These are phyloP conservation scores for Veloboletus limbatus DNA, from an alignment of 1,284 basidiomycete genomes.

Conservation along the genomic window DNA sequence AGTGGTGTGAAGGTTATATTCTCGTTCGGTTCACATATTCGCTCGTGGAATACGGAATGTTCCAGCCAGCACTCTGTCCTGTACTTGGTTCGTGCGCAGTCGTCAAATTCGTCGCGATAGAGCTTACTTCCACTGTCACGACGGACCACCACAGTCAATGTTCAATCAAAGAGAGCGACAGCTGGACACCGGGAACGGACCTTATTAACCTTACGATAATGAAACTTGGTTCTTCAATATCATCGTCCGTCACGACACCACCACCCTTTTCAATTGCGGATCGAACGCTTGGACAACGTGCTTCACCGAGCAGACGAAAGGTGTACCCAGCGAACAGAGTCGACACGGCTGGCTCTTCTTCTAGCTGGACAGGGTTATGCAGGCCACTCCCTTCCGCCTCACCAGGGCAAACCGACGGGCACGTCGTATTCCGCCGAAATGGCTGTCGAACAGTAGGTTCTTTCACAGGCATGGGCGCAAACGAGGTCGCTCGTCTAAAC, in stretches of 20 bases:
- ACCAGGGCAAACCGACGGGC: conserved; percentile 17
- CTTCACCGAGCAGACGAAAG: conserved; percentile 64
- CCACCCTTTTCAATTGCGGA: conserved; percentile 57
- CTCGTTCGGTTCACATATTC: conserved; percentile 56
- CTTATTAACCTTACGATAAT: conserved; percentile 69
- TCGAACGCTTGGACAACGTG: conserved; percentile 51
- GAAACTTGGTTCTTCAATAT: conserved; percentile 52
- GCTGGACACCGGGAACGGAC: conserved; percentile 34
- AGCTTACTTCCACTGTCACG: conserved; percentile 58
- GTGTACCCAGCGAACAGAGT: conserved; percentile 51
- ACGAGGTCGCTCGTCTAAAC: conserved; percentile 58
- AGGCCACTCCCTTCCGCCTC: conserved; percentile 18
- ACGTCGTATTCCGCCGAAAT: conserved; percentile 44
- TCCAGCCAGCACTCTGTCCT: conserved; percentile 84
- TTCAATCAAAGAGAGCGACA: background rate
- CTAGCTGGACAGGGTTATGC: conserved; percentile 9
- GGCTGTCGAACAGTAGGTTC: conserved; percentile 40
- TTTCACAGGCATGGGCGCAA: conserved; percentile 39
- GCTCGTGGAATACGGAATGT: conserved; percentile 66
- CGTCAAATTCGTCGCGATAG: conserved; percentile 50
- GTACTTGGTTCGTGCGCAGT: conserved; percentile 47
- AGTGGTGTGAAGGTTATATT: conserved; percentile 65
- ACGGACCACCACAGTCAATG: background rate
- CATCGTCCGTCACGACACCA: conserved; percentile 45
- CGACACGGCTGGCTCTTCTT: background rate